Conservation (phyloP, 345 rosid species). For the Salix viminalis region DNA sequence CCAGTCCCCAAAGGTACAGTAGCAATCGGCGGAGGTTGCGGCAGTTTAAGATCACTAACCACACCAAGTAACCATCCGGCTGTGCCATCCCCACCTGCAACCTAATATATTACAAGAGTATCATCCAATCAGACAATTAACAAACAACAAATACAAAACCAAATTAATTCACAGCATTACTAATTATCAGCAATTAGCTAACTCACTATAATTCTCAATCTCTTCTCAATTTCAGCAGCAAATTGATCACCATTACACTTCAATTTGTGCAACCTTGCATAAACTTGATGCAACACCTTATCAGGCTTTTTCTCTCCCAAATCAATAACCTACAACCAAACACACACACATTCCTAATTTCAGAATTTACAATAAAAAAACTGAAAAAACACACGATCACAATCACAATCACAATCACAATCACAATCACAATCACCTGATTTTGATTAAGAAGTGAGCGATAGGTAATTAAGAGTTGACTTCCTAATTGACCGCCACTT, state of each 20-base stretch:
- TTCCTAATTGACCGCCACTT: slow-evolving; percentile 78
- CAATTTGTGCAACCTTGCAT: slow-evolving; percentile 35
- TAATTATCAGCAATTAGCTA: neutral
- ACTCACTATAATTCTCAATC: slow-evolving; percentile 63
- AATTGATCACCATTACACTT: slow-evolving; percentile 45
- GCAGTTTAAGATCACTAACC: slow-evolving; percentile 64
- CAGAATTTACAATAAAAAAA: neutral
- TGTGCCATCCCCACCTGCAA: slow-evolving; percentile 81
- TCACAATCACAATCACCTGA: slow-evolving; percentile 33
- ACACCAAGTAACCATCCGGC: slow-evolving; percentile 79
- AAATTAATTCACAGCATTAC: neutral
- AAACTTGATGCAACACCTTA: slow-evolving; percentile 43
- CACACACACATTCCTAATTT: neutral
- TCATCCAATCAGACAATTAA: slow-evolving; percentile 1
- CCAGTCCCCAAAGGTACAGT: slow-evolving; percentile 76
- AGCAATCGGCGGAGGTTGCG: slow-evolving; percentile 59
- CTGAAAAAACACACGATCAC: neutral
- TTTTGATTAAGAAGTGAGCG: slow-evolving; percentile 48
- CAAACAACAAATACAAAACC: neutral
- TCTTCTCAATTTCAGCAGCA: slow-evolving; percentile 44
- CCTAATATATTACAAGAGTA: slow-evolving; percentile 29
- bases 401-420: no score
- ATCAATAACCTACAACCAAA: slow-evolving; percentile 49
- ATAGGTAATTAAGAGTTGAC: slow-evolving; percentile 50
- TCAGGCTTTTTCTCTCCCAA: slow-evolving; percentile 52